Evolutionary conservation across 2,329 filamentous ascomycete species (phyloP), one percentile per base, ranked within the genome.

Genomic region (Pezicula radicicola): DNA sequence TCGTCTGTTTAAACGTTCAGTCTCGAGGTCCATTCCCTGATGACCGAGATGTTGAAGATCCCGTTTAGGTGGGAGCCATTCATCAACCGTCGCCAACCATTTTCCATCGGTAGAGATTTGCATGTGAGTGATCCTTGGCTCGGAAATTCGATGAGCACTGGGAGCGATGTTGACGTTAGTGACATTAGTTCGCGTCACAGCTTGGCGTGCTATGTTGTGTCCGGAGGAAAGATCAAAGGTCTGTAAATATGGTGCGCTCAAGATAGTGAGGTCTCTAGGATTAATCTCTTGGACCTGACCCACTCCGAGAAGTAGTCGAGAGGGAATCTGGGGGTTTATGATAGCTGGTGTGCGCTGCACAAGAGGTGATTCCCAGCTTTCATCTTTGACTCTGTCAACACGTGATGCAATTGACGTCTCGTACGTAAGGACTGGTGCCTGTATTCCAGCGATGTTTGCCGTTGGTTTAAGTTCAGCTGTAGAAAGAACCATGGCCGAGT

Each of bases 1-100:
- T 41, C 79, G 79, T 55, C 75, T 77, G 55, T 78, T 76, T 30
- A 72, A 70, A 28, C 74, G 69, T 51, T 81, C 76, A 48, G 72
- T 76, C 58, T 70, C 73, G 55, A 64, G 70, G 48, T 69, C 65
- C n/a, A 66, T 69, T 39, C 68, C 70, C 18, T 75, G 65, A 55
- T 79, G 72, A 48, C 75, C 73, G 8, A 88, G 68, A 51, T 79
- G 78, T 37, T 81, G 78, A 13, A 89, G 70, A 64, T 97, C 91
- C 54, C 80, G 75, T 12, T 74, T 72, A 9, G 89, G 83, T 1
- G 91, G 91, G 48, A 80, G 79, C 94, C 94, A 99, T 63, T 92
- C 89, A 66, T 99, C 94, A 1, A 96, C 81, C 1, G 91, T 97
- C 4, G 88, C 92, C 52, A 99, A 79, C 92, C 93, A 97, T 58